phyloP scores from a whole-genome alignment of 306 rosid species.

The Dicorynia guianensis region DNA sequence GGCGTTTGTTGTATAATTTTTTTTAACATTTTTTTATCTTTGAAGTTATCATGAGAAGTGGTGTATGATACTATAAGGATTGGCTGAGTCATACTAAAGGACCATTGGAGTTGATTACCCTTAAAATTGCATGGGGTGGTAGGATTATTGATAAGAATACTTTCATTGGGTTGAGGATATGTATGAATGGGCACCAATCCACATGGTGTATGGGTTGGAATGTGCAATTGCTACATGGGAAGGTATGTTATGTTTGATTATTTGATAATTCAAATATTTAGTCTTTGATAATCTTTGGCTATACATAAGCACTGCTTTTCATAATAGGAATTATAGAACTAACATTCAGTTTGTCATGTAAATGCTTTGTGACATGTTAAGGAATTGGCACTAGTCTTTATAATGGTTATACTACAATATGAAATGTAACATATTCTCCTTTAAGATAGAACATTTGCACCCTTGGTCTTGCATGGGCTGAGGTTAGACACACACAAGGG shows the following conservation, averaged over 20 bases:
- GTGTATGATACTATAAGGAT: slow-evolving; percentile 87
- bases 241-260: slow-evolving; percentile 59
- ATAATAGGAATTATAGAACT: slow-evolving; percentile 15
- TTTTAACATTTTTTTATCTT: slow-evolving; percentile 8
- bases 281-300: slow-evolving; percentile 1
- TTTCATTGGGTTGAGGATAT: slow-evolving; percentile 97
- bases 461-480: slow-evolving; percentile 5
- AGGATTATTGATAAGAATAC: slow-evolving; percentile 93
- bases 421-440: slow-evolving; percentile 8
- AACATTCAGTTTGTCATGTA: slow-evolving; percentile 8
- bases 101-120: slow-evolving; percentile 72
- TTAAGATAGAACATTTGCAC: slow-evolving; percentile 2
- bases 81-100: slow-evolving; percentile 90
- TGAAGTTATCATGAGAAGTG: slow-evolving; percentile 86
- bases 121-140: slow-evolving; percentile 92
- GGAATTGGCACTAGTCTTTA: not conserved
- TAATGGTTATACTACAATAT: slow-evolving; percentile 1
- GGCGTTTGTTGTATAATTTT: slow-evolving; percentile 36
- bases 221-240: slow-evolving; percentile 98
- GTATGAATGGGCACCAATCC: slow-evolving; percentile 97
- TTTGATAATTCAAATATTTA: not conserved
- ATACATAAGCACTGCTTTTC: slow-evolving; percentile 14
- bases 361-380: slow-evolving; percentile 16
- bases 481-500: not conserved
- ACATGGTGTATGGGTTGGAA: slow-evolving; percentile 96